A percentile compares a stretch with the other conserved stretches of the same genome.
Evolutionary conservation across 176 grass and related monocot genomes (phyloP).

Genomic region (Puccinellia tenuiflora): DNA sequence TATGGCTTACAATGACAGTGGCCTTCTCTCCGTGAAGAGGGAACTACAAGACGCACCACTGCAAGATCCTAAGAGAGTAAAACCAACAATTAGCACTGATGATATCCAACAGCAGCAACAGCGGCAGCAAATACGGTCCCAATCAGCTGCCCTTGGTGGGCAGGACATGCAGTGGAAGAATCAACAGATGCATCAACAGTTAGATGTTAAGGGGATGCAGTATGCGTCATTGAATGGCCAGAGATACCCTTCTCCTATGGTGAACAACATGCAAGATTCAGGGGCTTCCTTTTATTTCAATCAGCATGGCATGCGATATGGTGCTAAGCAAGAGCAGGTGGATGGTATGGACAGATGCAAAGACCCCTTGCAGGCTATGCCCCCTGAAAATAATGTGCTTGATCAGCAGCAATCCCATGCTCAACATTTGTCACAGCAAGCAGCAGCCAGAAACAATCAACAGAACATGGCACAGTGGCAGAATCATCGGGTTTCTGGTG

Average conservation of each 20-base stretch:
- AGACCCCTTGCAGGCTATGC: conserved; percentile 46
- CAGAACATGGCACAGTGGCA: conserved; percentile 51
- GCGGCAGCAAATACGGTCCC: conserved; percentile 57
- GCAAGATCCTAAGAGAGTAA: conserved; percentile 71
- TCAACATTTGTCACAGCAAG: conserved; percentile 51
- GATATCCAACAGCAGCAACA: conserved; percentile 54
- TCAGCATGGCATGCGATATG: conserved; percentile 57
- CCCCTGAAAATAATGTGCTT: conserved; percentile 43
- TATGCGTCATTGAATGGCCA: conserved; percentile 60
- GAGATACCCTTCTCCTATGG: conserved; percentile 58
- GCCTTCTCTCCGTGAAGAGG: conserved; percentile 66
- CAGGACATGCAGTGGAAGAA: conserved; percentile 79
- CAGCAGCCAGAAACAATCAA: conserved; percentile 43
- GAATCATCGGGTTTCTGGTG: conserved; percentile 39
- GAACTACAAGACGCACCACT: conserved; percentile 69
- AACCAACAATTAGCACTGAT: conserved; percentile 59
- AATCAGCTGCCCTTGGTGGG: conserved; percentile 37
- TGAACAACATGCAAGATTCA: conserved; percentile 62
- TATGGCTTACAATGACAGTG: conserved; percentile 47
- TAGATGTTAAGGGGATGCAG: conserved; percentile 61
- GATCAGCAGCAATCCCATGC: conserved; percentile 50
- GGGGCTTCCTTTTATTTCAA: conserved; percentile 65
- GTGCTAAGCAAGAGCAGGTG: conserved; percentile 68
- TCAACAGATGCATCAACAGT: conserved; percentile 53
- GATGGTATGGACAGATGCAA: conserved; percentile 58